A percentile compares a stretch with the other conserved stretches of the same genome.
phyloP scores from a whole-genome alignment of 2,329 filamentous ascomycete species.

The Keithomyces neogunnii region DNA sequence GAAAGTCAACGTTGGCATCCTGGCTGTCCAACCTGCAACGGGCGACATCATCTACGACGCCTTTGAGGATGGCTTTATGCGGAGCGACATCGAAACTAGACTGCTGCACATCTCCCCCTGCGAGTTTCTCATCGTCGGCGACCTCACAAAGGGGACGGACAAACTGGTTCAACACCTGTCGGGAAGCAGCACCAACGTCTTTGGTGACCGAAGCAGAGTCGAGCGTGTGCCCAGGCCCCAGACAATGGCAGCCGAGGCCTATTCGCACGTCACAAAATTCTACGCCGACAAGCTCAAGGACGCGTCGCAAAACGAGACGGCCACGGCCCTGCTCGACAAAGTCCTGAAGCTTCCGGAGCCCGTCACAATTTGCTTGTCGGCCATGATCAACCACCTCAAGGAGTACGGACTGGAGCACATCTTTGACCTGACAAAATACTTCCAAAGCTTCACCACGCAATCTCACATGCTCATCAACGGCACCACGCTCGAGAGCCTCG shows the following conservation, averaged over 20 bases:
- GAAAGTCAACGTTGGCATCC: slow-evolving; percentile 81
- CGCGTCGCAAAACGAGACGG: slow-evolving; percentile 43
- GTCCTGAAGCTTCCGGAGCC: slow-evolving; percentile 77
- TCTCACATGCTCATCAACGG: slow-evolving; percentile 96
- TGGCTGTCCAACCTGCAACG: slow-evolving; percentile 91
- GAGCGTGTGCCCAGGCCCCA: slow-evolving; percentile 70
- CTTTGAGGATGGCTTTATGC: slow-evolving; percentile 97
- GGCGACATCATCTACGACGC: slow-evolving; percentile 93
- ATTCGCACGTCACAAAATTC: slow-evolving; percentile 85
- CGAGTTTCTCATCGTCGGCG: slow-evolving; percentile 87
- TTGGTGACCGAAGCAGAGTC: slow-evolving; percentile 81
- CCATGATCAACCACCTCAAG: slow-evolving; percentile 88
- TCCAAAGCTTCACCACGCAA: slow-evolving; percentile 86
- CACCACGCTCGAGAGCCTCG: slow-evolving; percentile 86
- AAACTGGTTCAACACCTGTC: slow-evolving; percentile 88
- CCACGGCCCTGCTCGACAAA: slow-evolving; percentile 68
- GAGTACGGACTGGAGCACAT: slow-evolving; percentile 94
- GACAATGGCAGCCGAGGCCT: slow-evolving; percentile 74
- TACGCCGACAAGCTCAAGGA: slow-evolving; percentile 79
- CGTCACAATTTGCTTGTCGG: slow-evolving; percentile 85
- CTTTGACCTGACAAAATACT: slow-evolving; percentile 93
- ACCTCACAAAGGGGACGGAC: slow-evolving; percentile 82
- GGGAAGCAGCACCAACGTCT: slow-evolving; percentile 81
- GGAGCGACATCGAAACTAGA: slow-evolving; percentile 91
- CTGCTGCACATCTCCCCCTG: slow-evolving; percentile 91